Percentiles rank a stretch among this genome's conserved stretches.
Conservation (phyloP, 345 rosid species). For the Eucalyptus lansdowneana region DNA sequence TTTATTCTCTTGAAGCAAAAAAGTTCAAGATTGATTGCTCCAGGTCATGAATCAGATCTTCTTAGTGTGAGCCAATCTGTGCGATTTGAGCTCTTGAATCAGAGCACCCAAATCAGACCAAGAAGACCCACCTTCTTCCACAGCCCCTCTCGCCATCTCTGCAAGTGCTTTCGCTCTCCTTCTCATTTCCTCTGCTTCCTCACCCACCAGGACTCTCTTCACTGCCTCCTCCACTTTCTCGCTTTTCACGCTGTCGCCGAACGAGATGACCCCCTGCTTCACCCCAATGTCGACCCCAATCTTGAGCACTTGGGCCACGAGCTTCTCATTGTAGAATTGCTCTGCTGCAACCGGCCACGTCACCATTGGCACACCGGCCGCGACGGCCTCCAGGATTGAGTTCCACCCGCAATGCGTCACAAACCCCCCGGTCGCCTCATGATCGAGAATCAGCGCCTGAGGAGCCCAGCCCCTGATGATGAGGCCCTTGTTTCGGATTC, state of each 20-base stretch:
- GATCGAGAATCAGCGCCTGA: conserved; percentile 43
- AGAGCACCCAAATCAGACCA: conserved; percentile 2
- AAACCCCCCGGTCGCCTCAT: conserved; percentile 41
- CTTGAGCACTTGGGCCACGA: conserved; percentile 24
- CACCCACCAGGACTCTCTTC: conserved; percentile 30
- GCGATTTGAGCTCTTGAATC: background rate
- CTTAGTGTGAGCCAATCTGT: background rate
- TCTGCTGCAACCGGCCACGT: conserved; percentile 50
- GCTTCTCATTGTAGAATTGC: conserved; percentile 54
- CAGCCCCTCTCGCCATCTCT: conserved; percentile 16
- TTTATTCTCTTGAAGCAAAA: background rate
- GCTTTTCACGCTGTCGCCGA: conserved; percentile 9
- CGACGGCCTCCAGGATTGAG: conserved; percentile 40
- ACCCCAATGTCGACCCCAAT: conserved; percentile 37
- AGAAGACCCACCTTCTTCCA: conserved; percentile 32
- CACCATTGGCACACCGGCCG: conserved; percentile 46
- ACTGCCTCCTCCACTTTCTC: conserved; percentile 26
- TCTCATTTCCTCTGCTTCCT: conserved; percentile 25
- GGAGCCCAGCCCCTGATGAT: conserved; percentile 43
- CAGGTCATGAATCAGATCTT: background rate
- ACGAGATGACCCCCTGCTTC: background rate
- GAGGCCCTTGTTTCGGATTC: conserved; percentile 14
- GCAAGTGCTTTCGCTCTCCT: background rate
- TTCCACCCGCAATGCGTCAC: conserved; percentile 77
- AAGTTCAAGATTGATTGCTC: background rate